These are phyloP conservation scores for Nigrospora oryzae DNA, from an alignment of 2,329 filamentous ascomycete genomes.

Conservation along the genomic window DNA sequence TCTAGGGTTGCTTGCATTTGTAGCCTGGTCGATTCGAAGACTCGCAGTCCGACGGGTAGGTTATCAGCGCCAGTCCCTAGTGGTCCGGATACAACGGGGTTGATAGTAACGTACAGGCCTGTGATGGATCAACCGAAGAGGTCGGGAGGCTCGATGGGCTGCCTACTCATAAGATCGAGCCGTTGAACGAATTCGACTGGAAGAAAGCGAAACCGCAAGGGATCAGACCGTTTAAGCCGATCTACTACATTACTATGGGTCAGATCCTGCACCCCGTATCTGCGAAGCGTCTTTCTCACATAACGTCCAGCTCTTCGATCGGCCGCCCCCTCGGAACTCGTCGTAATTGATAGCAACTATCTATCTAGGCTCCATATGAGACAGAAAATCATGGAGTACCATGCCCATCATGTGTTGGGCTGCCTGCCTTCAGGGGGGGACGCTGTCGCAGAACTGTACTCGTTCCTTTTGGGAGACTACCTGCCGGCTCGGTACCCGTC, in stretches of 20 bases:
- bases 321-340: slow-evolving; percentile 37
- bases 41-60: too few relatives aligned
- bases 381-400: slow-evolving; percentile 25
- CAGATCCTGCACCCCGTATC: slow-evolving; percentile 3
- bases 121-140: too few relatives aligned
- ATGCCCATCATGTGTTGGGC: slow-evolving; percentile 32
- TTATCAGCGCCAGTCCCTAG: too few relatives aligned
- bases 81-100: too few relatives aligned
- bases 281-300: not conserved
- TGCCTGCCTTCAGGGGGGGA: slow-evolving; percentile 27
- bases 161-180: slow-evolving; percentile 9
- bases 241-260: slow-evolving; percentile 49
- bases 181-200: slow-evolving; percentile 29
- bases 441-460: slow-evolving; percentile 39
- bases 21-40: too few relatives aligned
- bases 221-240: slow-evolving; percentile 40
- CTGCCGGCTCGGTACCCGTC: slow-evolving; percentile 39
- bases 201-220: slow-evolving; percentile 24
- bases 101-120: too few relatives aligned
- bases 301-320: slow-evolving; percentile 28
- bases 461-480: slow-evolving; percentile 35
- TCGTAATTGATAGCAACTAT: slow-evolving; percentile 44
- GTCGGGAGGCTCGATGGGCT: not conserved
- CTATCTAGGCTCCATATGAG: slow-evolving; percentile 31
- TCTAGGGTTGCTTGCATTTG: too few relatives aligned